phyloP scores from a whole-genome alignment of 1,284 basidiomycete species.

The Cutaneotrichosporon spelunceum region DNA sequence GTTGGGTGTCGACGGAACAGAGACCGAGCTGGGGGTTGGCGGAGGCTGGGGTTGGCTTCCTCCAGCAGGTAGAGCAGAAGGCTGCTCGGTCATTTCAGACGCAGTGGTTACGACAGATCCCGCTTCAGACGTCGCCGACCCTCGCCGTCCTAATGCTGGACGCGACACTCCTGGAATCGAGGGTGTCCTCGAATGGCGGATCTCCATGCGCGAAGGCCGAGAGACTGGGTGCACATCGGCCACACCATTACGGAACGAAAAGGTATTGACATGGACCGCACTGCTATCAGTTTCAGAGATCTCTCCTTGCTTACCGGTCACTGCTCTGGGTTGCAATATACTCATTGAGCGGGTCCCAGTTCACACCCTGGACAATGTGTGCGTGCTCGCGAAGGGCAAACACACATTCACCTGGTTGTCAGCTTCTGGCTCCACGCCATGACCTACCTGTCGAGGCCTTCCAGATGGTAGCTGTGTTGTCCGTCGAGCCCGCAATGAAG shows the following conservation, averaged over 20 bases:
- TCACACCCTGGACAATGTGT: constrained; percentile 93
- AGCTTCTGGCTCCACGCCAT: constrained; percentile 12
- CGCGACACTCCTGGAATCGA: constrained; percentile 50
- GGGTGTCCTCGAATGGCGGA: constrained; percentile 50
- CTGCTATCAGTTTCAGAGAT: constrained; percentile 29
- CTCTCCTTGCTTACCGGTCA: constrained; percentile 60
- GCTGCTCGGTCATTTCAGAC: constrained; percentile 56
- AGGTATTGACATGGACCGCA: constrained; percentile 81
- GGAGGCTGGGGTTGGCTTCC: constrained; percentile 16
- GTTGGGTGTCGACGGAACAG: constrained; percentile 46
- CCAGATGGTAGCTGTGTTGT: constrained; percentile 71
- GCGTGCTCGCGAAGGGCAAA: constrained; percentile 64
- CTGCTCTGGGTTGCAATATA: constrained; percentile 92
- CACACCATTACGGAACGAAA: constrained; percentile 69
- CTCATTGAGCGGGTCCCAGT: constrained; percentile 93
- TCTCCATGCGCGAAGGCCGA: constrained; percentile 48
- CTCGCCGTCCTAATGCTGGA: constrained; percentile 62
- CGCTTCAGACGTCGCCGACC: constrained; percentile 70
- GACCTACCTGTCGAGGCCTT: constrained; percentile 46
- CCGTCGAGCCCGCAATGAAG: constrained; percentile 90
- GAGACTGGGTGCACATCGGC: constrained; percentile 69
- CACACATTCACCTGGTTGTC: constrained; percentile 44
- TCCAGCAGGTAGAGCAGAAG: constrained; percentile 36
- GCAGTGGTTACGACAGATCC: constrained; percentile 61
- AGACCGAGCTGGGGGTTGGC: constrained; percentile 37